phyloP scores from a whole-genome alignment of 495 filamentous ascomycete genomes.

The Darksidea phi region DNA sequence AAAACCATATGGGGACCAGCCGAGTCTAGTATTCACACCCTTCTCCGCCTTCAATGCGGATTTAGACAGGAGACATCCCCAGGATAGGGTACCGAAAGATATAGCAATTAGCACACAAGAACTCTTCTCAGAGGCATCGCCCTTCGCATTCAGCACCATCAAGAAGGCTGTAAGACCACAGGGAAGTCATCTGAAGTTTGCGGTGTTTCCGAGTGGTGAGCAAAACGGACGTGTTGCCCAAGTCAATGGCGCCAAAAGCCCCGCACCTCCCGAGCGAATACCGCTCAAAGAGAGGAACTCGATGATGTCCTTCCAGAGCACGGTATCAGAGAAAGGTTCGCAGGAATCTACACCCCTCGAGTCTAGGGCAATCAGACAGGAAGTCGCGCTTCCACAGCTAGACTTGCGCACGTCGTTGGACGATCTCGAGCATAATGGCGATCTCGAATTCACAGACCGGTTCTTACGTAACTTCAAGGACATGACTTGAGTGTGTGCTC shows the following conservation, averaged over 20 bases:
- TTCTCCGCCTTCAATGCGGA: conserved; percentile 31
- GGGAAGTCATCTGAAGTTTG: conserved; percentile 27
- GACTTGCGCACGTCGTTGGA: conserved; percentile 16
- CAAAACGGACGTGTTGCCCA: conserved; percentile 1
- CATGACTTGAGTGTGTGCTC: conserved; percentile 5
- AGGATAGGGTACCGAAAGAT: neutral
- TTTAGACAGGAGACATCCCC: conserved; percentile 1
- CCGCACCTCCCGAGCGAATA: conserved; percentile 18
- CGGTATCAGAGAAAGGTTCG: conserved; percentile 7
- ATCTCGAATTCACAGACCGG: conserved; percentile 13
- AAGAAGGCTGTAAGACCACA: conserved; percentile 28
- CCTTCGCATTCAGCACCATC: conserved; percentile 34
- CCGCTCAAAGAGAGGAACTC: conserved; percentile 22
- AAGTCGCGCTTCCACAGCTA: conserved; percentile 4
- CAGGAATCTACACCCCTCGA: conserved; percentile 12
- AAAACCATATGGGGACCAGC: neutral
- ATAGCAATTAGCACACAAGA: conserved; percentile 34
- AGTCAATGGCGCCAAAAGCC: conserved; percentile 8
- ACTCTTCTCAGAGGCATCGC: conserved; percentile 33
- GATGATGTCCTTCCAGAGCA: neutral
- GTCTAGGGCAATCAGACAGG: neutral
- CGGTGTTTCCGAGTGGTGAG: conserved; percentile 17
- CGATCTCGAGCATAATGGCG: neutral
- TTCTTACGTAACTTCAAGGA: conserved; percentile 18
- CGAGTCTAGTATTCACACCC: conserved; percentile 18